Conservation (phyloP, 129 eudicot species). For the Centaurea solstitialis region DNA sequence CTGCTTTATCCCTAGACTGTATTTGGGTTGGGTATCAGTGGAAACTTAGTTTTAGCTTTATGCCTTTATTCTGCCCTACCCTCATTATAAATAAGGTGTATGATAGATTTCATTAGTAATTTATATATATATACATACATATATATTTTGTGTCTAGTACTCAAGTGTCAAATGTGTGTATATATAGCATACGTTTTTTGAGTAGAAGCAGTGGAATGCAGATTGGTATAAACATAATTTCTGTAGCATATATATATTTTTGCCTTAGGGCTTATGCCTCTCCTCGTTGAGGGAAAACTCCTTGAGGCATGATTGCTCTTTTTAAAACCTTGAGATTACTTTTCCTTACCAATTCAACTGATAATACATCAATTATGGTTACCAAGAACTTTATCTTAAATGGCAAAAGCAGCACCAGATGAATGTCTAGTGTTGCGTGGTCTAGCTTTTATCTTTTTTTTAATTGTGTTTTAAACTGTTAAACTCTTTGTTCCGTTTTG, state of each 20-base stretch:
- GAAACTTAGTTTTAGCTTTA: neutral
- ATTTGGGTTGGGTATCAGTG: neutral
- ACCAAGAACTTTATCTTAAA: neutral
- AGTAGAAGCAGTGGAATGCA: no score
- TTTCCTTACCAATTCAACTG: neutral
- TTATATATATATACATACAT: no score
- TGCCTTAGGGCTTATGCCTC: no score
- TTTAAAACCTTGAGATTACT: neutral
- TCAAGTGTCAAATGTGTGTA: no score
- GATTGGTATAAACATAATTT: no score
- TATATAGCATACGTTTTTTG: no score
- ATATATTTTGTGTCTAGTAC: no score
- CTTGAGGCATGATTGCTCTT: no score
- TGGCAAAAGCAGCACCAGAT: neutral
- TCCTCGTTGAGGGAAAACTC: no score
- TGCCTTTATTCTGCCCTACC: neutral
- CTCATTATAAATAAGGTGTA: no score
- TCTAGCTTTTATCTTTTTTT: neutral
- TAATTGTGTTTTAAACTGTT: neutral
- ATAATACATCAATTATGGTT: neutral
- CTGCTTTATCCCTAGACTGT: neutral
- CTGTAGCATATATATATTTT: no score
- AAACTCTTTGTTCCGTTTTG: neutral
- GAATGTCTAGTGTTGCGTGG: neutral
- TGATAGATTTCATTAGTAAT: no score